A percentile compares a stretch with the other conserved stretches of the same genome.
These are phyloP conservation scores for Cryphonectria radicalis DNA, from an alignment of 2,329 filamentous ascomycete species.

Conservation along the genomic window DNA sequence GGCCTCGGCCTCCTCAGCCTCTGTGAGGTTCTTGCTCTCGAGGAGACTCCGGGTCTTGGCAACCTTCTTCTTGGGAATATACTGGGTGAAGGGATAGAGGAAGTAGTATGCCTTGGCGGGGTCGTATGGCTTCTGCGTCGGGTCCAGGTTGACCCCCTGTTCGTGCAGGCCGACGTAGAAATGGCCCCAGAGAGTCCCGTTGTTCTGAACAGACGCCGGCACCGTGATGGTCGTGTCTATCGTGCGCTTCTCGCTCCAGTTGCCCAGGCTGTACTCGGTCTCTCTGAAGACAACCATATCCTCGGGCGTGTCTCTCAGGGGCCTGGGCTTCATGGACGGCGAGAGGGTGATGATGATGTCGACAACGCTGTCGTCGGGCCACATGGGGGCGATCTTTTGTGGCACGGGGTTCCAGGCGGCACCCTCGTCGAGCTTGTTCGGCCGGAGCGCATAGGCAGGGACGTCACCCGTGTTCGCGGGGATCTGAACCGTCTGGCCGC, in stretches of 20 bases:
- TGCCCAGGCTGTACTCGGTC: slow-evolving; percentile 76
- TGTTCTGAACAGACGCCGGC: slow-evolving; percentile 80
- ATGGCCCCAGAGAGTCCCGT: slow-evolving; percentile 93
- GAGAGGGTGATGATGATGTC: slow-evolving; percentile 88
- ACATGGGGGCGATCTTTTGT: slow-evolving; percentile 80
- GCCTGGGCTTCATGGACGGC: slow-evolving; percentile 69
- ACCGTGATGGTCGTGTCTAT: slow-evolving; percentile 79
- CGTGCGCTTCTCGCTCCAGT: slow-evolving; percentile 77
- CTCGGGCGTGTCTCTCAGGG: slow-evolving; percentile 66
- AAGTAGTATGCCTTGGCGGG: slow-evolving; percentile 80
- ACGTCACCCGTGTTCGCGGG: slow-evolving; percentile 60
- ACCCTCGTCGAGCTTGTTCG: slow-evolving; percentile 62
- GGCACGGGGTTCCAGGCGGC: slow-evolving; percentile 69
- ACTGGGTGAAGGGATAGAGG: slow-evolving; percentile 82
- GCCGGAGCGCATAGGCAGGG: slow-evolving; percentile 68
- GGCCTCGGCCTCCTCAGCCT: slow-evolving; percentile 56
- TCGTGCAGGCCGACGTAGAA: slow-evolving; percentile 85
- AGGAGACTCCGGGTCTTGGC: slow-evolving; percentile 87
- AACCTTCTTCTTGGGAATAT: slow-evolving; percentile 88
- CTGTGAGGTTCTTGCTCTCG: slow-evolving; percentile 50
- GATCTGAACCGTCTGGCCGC: slow-evolving; percentile 57
- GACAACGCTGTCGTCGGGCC: slow-evolving; percentile 76
- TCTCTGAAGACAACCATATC: slow-evolving; percentile 79
- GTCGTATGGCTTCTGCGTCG: slow-evolving; percentile 73
- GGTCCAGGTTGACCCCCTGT: slow-evolving; percentile 67